Evolutionary conservation across 2,329 filamentous ascomycete genomes (phyloP).

Genomic region (Berkeleyomyces basicola): DNA sequence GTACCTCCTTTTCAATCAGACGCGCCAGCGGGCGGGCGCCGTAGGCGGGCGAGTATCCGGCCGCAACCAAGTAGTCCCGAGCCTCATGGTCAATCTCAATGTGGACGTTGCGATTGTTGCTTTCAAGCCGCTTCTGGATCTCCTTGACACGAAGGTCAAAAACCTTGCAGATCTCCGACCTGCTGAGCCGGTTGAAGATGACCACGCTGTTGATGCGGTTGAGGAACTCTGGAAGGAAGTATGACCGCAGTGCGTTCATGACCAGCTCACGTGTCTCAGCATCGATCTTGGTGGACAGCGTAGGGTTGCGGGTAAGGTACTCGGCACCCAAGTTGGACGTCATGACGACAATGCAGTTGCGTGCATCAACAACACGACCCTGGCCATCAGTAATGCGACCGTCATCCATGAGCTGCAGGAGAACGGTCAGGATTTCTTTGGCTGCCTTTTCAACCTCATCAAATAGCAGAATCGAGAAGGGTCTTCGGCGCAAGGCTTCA

Average conservation of each 20-base stretch:
- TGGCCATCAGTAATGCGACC: conserved; percentile 97
- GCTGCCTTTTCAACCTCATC: conserved; percentile 98
- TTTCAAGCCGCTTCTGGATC: conserved; percentile 76
- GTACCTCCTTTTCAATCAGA: conserved; percentile 91
- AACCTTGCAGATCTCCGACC: conserved; percentile 80
- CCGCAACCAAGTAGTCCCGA: conserved; percentile 79
- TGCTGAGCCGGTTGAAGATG: conserved; percentile 95
- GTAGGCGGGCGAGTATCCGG: conserved; percentile 90
- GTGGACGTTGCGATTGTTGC: conserved; percentile 71
- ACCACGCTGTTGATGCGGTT: conserved; percentile 94
- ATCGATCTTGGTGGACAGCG: conserved; percentile 72
- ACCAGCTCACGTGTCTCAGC: conserved; percentile 73
- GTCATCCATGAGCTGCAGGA: conserved; percentile 99
- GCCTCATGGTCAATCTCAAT: conserved; percentile 74
- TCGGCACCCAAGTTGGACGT: conserved; percentile 95
- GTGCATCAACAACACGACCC: conserved; percentile 83
- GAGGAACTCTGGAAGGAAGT: conserved; percentile 96
- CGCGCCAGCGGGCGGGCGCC: conserved; percentile 77
- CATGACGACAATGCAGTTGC: conserved; percentile 99
- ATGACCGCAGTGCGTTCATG: conserved; percentile 78
- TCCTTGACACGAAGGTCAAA: conserved; percentile 78
- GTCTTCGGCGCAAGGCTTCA: conserved; percentile 79
- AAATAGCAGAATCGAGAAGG: conserved; percentile 94
- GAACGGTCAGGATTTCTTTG: conserved; percentile 89
- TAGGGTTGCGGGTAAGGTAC: conserved; percentile 65